These are phyloP conservation scores for Cercospora citrullina DNA, from an alignment of 2,329 filamentous ascomycete genomes.

Conservation along the genomic window DNA sequence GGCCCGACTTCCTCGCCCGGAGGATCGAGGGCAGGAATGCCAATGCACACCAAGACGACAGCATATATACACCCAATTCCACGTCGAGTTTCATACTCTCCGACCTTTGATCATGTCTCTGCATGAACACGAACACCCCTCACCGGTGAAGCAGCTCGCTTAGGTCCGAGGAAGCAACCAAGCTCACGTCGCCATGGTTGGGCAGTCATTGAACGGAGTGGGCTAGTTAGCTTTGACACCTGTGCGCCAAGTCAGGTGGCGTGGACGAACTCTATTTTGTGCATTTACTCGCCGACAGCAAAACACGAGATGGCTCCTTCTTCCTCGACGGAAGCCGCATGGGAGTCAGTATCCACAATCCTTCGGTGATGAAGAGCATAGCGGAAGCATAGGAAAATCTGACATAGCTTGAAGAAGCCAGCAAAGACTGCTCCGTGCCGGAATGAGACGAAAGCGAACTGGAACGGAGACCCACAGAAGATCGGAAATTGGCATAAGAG, in stretches of 20 bases:
- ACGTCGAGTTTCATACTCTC: neutral
- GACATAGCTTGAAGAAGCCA: no score
- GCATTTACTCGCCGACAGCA: neutral
- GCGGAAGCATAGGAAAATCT: no score
- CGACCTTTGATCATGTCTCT: neutral
- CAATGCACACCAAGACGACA: neutral
- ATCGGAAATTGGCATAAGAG: no score
- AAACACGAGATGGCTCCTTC: neutral
- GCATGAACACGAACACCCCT: neutral
- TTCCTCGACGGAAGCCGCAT: neutral
- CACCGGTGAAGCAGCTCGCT: neutral
- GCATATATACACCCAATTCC: neutral
- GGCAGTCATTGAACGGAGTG: neutral
- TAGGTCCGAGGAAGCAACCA: neutral
- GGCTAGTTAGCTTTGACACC: neutral
- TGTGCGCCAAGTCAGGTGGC: neutral
- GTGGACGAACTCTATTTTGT: constrained; percentile 5
- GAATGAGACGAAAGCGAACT: no score
- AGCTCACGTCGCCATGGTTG: constrained; percentile 2
- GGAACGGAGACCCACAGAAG: no score
- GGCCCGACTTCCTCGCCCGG: neutral
- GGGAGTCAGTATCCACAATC: neutral
- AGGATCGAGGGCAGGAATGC: neutral
- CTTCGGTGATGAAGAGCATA: no score
- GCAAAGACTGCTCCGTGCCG: no score